Base-by-base conservation (phyloP, 352 stramenopile species). In the Phytophthora pluvialis region DNA sequence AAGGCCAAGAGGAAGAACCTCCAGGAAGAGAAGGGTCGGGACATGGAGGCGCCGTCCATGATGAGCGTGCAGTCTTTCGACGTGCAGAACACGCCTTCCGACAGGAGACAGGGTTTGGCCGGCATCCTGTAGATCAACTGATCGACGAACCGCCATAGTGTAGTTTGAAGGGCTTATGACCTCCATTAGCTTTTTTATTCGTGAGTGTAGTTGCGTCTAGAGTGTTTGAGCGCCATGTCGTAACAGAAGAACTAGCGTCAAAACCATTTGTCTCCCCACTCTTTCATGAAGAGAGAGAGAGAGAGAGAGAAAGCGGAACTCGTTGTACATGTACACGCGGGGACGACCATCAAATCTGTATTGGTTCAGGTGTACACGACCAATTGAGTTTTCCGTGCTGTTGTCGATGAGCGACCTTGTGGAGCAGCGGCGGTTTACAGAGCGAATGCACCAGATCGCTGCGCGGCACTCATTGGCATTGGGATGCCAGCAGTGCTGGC, bases 1-100 rank as follows among this genome's bases (percentile, higher is more conserved):
- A 51, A 68, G 8, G 64, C 49, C 35, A 77, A 70, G 57, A 71
- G 52, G 49, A 74, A 74, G 28, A 70, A 51, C n/a, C 67, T 77
- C 29, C 44, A 47, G 10, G 59, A 77, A 13, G 42, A 71, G 29
- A 77, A 77, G 64, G 55, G 40, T 6, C 70, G 60, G 16, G 64
- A 77, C 33, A 33, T 68, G 5, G 64, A 72, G 32, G 45, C 29
- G 1, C 60, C 51, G 18, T 71, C 70, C 28, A 67, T 77, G 64
- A 28, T 66, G 8, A 71, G 59, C 21, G 51, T 64, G 9, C 54
- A 67, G 33, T 73, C 70, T 43, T 77, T 72, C 40, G 64, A 68
- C 45, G 51, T 61, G 38, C 47, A 67, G 11, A 58, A 61, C 18
- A 71, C 64, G 5, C 64, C 68, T 29, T 64, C 70, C 33, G 42